Percentiles rank a stretch among this genome's conserved stretches.
These are phyloP conservation scores for Lachnellula occidentalis DNA, from an alignment of 2,329 filamentous ascomycete genomes.

Conservation along the genomic window DNA sequence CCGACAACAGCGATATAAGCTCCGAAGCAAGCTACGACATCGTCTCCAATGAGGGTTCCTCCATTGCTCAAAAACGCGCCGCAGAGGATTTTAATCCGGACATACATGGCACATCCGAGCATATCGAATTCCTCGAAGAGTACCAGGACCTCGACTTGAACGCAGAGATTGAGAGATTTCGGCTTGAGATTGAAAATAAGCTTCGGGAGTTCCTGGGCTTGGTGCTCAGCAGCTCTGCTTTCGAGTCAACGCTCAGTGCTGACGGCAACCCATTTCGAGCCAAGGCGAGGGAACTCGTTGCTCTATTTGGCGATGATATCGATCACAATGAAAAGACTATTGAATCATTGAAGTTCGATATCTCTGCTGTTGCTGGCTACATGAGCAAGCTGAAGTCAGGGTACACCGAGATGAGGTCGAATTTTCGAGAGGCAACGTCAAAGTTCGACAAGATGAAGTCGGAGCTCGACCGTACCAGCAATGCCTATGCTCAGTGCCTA, in stretches of 20 bases:
- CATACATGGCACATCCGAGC: not conserved
- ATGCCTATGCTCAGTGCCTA: no score
- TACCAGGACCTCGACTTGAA: not conserved
- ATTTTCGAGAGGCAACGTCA: no score
- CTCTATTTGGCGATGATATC: not conserved
- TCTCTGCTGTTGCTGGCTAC: no score
- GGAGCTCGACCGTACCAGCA: no score
- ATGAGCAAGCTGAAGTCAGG: no score
- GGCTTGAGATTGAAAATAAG: not conserved
- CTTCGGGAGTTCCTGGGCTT: not conserved
- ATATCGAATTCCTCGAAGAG: not conserved
- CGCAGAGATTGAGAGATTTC: not conserved
- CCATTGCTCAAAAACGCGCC: not conserved
- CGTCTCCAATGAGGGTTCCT: not conserved
- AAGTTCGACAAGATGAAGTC: no score
- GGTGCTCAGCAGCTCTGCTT: not conserved
- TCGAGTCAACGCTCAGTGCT: not conserved
- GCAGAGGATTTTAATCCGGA: not conserved
- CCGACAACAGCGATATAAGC: not conserved
- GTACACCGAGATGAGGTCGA: no score
- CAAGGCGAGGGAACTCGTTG: not conserved
- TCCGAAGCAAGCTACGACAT: constrained; percentile 5
- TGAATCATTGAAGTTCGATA: no score
- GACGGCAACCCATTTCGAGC: not conserved
- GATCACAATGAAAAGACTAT: no score